phyloP scores from a whole-genome alignment of 768 basidiomycete species.

The Coprinellus micaceus region DNA sequence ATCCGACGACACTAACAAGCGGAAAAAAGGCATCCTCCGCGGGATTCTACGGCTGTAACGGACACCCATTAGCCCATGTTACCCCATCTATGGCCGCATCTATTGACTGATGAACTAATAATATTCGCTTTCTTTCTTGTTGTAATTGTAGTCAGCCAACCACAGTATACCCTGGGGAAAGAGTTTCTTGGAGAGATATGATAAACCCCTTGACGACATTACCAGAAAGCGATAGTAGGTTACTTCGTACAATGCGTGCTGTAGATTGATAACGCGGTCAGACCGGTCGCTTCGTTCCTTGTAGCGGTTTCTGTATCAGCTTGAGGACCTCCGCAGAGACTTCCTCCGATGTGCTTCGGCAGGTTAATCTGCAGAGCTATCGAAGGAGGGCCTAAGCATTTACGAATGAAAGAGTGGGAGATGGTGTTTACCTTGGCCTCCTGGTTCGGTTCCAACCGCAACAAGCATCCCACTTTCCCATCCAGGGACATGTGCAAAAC shows the following conservation, averaged over 20 bases:
- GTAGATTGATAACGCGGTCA: neutral
- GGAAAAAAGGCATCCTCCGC: slow-evolving; percentile 7
- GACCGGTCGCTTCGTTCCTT: neutral
- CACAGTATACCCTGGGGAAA: neutral
- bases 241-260: neutral
- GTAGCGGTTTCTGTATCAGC: slow-evolving; percentile 45
- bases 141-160: neutral
- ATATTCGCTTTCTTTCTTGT: neutral
- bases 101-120: neutral
- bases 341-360: slow-evolving; percentile 91
- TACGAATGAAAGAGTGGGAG: too few species aligned
- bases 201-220: neutral
- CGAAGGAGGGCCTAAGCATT: too few species aligned
- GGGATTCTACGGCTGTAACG: slow-evolving; percentile 1
- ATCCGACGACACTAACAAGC: slow-evolving; percentile 5
- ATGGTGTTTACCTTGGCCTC: slow-evolving; percentile 79
- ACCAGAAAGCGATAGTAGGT: neutral
- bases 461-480: slow-evolving; percentile 93
- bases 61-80: neutral
- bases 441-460: slow-evolving; percentile 90
- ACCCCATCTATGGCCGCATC: neutral
- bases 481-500: slow-evolving; percentile 88
- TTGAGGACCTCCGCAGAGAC: slow-evolving; percentile 73
- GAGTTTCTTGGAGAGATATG: neutral
- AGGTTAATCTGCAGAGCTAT: slow-evolving; percentile 90